Evolutionary conservation across 2,329 filamentous ascomycete genomes (phyloP).

Genomic region (Alternaria triticina): DNA sequence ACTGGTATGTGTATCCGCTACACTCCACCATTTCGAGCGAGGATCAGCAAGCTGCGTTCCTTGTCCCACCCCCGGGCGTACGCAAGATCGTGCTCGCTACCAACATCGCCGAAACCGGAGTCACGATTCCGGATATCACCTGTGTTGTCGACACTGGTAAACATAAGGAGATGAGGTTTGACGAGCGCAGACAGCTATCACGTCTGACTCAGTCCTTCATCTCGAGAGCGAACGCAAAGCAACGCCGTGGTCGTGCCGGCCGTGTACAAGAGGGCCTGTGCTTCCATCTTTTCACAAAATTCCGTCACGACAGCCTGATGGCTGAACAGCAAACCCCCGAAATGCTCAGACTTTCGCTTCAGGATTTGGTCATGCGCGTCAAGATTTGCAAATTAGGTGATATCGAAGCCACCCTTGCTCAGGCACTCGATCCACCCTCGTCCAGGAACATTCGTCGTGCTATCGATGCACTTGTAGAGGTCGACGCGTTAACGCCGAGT

Average conservation of each 20-base stretch:
- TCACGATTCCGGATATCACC: slow-evolving; percentile 97
- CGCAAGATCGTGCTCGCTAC: slow-evolving; percentile 96
- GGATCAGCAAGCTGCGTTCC: slow-evolving; percentile 92
- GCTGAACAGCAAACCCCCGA: slow-evolving; percentile 94
- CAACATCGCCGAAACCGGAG: slow-evolving; percentile 98
- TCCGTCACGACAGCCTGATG: slow-evolving; percentile 83
- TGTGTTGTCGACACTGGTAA: slow-evolving; percentile 97
- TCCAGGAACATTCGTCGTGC: slow-evolving; percentile 91
- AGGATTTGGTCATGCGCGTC: slow-evolving; percentile 92
- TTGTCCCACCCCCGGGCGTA: slow-evolving; percentile 78
- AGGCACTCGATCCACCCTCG: slow-evolving; percentile 88
- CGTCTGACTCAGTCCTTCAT: slow-evolving; percentile 94
- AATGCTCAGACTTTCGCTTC: slow-evolving; percentile 90
- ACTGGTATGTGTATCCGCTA: slow-evolving; percentile 87
- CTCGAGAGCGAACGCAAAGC: slow-evolving; percentile 92
- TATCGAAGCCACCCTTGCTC: slow-evolving; percentile 86
- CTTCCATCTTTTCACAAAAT: slow-evolving; percentile 93
- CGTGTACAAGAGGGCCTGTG: slow-evolving; percentile 94
- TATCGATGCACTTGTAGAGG: slow-evolving; percentile 91
- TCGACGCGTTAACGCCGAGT: slow-evolving; percentile 79
- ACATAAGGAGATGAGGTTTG: slow-evolving; percentile 96
- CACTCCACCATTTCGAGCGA: slow-evolving; percentile 96
- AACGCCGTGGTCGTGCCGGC: slow-evolving; percentile 89
- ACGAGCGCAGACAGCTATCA: slow-evolving; percentile 90
- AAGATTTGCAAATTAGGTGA: slow-evolving; percentile 97